These are phyloP conservation scores for Microbotryum scabiosae DNA, from an alignment of 1,284 basidiomycete genomes.

Conservation along the genomic window DNA sequence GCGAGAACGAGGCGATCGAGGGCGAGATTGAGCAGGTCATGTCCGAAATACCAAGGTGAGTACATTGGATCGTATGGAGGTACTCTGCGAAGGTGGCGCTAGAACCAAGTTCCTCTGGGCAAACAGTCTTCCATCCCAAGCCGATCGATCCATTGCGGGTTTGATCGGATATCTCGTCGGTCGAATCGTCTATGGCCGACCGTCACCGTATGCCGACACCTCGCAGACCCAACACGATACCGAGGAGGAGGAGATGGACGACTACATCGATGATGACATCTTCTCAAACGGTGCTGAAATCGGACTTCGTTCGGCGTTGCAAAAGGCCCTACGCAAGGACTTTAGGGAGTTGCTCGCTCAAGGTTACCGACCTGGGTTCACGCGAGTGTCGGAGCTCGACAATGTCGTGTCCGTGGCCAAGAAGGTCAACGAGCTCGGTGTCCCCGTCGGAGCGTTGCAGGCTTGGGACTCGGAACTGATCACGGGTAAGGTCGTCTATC, in stretches of 20 bases:
- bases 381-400: conserved; percentile 27
- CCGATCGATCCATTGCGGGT: conserved; percentile 24
- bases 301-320: neutral
- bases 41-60: conserved; percentile 19
- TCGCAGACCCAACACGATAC: neutral
- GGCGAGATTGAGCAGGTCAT: conserved; percentile 9
- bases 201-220: conserved; percentile 7
- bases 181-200: conserved; percentile 15
- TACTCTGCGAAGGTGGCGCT: too few relatives aligned
- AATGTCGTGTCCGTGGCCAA: conserved; percentile 29
- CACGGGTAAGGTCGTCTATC: conserved; percentile 27
- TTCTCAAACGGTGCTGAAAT: neutral
- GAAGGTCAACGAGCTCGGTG: conserved; percentile 24
- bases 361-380: conserved; percentile 28
- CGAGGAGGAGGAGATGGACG: conserved; percentile 11
- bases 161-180: conserved; percentile 20
- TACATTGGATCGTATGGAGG: neutral
- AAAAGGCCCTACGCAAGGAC: conserved; percentile 9
- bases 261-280: conserved; percentile 23
- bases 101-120: too few relatives aligned
- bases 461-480: conserved; percentile 31
- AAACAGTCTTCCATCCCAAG: conserved; percentile 8
- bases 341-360: conserved; percentile 25
- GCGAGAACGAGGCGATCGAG: conserved; percentile 13
- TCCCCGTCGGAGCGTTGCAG: conserved; percentile 25